Conservation (phyloP, 2,329 filamentous ascomycete genomes). For the Hypoxylon rubiginosum region DNA sequence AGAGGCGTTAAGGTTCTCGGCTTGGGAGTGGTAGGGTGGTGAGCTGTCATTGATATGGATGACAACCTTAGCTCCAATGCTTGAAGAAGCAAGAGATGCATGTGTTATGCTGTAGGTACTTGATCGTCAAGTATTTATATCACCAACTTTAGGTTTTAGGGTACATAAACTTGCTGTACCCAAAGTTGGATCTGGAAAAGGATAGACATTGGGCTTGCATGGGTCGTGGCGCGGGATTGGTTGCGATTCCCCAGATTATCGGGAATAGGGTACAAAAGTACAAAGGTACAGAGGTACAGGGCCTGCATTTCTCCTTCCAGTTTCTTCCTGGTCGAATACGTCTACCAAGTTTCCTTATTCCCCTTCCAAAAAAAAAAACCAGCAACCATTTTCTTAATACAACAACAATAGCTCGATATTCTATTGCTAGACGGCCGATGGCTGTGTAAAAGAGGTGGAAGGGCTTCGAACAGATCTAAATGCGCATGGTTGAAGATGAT, state of each 20-base stretch:
- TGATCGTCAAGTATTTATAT: slow-evolving; percentile 4
- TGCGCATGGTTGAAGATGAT: slow-evolving; percentile 48
- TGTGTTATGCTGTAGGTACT: slow-evolving; percentile 21
- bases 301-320: slow-evolving; percentile 29
- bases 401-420: not conserved
- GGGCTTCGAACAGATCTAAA: slow-evolving; percentile 30
- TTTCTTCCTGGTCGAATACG: slow-evolving; percentile 5
- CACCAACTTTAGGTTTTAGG: not conserved
- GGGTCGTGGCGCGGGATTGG: slow-evolving; percentile 21
- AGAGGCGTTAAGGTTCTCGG: slow-evolving; percentile 3
- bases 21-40: slow-evolving; percentile 10
- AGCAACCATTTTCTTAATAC: not conserved
- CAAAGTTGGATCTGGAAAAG: slow-evolving; percentile 25
- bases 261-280: slow-evolving; percentile 25
- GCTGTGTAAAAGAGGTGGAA: slow-evolving; percentile 20
- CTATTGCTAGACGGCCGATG: slow-evolving; percentile 9
- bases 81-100: slow-evolving; percentile 7
- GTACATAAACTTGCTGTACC: slow-evolving; percentile 18
- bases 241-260: slow-evolving; percentile 43
- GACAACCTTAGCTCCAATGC: slow-evolving; percentile 22
- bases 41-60: slow-evolving; percentile 30
- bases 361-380: not conserved
- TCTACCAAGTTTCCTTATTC: not conserved
- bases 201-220: slow-evolving; percentile 37
- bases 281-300: not conserved